Base-by-base conservation (phyloP, 139 green algal genomes). In the Bryopsis sp. region DNA sequence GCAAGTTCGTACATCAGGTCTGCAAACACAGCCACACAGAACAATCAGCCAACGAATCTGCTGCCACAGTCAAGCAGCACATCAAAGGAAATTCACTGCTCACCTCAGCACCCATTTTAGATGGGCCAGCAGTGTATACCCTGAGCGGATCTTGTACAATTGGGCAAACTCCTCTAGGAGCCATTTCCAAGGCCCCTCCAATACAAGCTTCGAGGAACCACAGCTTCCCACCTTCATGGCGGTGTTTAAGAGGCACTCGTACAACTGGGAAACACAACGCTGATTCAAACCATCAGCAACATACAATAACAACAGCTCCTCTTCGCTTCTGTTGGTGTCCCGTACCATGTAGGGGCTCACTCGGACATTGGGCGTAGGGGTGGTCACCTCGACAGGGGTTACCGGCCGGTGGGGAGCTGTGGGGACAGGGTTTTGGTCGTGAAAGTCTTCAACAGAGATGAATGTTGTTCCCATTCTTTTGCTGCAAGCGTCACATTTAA, bases 101-200 rank as follows among this genome's bases (percentile, higher is more conserved):
- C 19, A 67, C 59, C 59, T 67, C 7, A 67, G 32, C 11, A 67
- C 33, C 59, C 59, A 67, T 46, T 47, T 39, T 11, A 67, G 39
- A 26, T 43, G 19, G 22, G 33, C 28, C 28, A 67, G 34, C 5
- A 47, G 31, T 33, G 19, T 24, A 67, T 47, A 67, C 24, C 33
- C 19, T 6, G 7, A 11, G 7, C 59, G 59, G 19, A 67, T 67
- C n/a, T 15, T 22, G 33, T 33, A 67, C 11, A 33, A 47, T 5
- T 67, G 6, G 32, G 31, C 32, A 19, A 47, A 67, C 35, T 47
- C 7, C 11, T 67, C 7, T 7, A 67, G 7, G 28, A 67, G 31
- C 59, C 59, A 67, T 43, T 67, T 32, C 59, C 59, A 67, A 15
- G 32, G 33, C 7, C 31, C 59, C 24, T 47, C 33, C 33, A 67